Base-by-base conservation (phyloP, 78 protist species). In the Speleostelium caveatum region DNA sequence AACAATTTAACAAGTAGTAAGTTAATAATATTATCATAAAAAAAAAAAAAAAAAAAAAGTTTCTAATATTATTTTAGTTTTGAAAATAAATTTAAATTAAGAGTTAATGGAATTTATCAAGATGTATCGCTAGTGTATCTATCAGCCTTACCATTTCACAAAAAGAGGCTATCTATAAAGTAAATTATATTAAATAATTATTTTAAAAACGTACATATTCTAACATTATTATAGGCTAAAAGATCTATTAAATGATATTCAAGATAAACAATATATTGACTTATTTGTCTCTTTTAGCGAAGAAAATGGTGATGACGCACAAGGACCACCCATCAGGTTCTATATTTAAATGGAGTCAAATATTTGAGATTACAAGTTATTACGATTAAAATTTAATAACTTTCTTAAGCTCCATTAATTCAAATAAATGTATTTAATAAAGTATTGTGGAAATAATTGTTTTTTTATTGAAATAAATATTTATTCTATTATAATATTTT, bases 301-400 rank as follows among this genome's bases (percentile, higher is more conserved):
- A 19, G 80, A 51, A 3, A 55, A 60, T 33, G 83, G 68, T 33
- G 73, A 68, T 16, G 94, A 77, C 30, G 72, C 45, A 8, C 56
- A 67, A 32, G 79, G 86, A 8, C 95, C 95, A 59, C 86, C 90
- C 10, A 45, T 91, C 2, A 39, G 95, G 41, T 79, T 75, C 30
- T 35, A 53, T 53, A 7, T 85, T 10, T 39, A 77, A 77, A 51
- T 38, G 14, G 2, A n/a, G n/a, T n/a, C n/a, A n/a, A n/a, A n/a
- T n/a, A n/a, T n/a, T n/a, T n/a, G n/a, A n/a, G n/a, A n/a, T n/a
- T n/a, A n/a, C n/a, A n/a, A n/a, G n/a, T n/a, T n/a, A n/a, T n/a
- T n/a, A n/a, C n/a, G n/a, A n/a, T n/a, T n/a, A n/a, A n/a, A n/a
- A n/a, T n/a, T n/a, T n/a, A n/a, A n/a, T n/a, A n/a, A n/a, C n/a